Base-by-base conservation (phyloP, 164 flowering plant genomes). In the Vitis amurensis region DNA sequence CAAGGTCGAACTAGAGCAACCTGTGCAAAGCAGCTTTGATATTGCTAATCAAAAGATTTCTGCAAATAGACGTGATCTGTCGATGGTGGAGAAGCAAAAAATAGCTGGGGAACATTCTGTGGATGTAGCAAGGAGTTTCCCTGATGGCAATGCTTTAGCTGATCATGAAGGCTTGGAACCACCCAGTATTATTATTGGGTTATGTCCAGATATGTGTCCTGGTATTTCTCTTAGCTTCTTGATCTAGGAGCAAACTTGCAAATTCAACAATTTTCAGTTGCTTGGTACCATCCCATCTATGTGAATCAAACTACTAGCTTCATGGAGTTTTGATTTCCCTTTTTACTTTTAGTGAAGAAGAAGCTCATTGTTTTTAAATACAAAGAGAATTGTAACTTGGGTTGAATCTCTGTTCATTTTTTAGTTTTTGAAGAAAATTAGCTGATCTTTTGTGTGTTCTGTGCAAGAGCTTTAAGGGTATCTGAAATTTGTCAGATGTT, bases 181-280 rank as follows among this genome's bases (percentile, higher is more conserved):
- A 61, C 73, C 90, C 57, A 71, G 62, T 66, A 66, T 79, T 70
- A 87, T 95, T 66, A 73, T 81, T 72, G 99, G 99, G 59, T 77
- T 85, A 61, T 95, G 99, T 77, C 89, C 87, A 6, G 97, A 95
- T 72, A 95, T 95, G 99, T 95, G 99, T 77, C 99, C 99, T 61
- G 99, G 99, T 95, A 80, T 64, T 69, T 59, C 16, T 66, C 67
- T 76, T 14, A 63, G 27, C 74, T 62, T 47, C 30, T 50, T 11
- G 51, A 64, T 66, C 29, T 57, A 15, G 29, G 7, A 52, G 50
- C 55, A 29, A 17, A 11, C 37, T 61, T 49, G 23, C 14, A 23
- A 9, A n/a, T n/a, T 44, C 58, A 9, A 15, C 8, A 15, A 37
- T 50, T 16, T 4, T 56, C 7, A 12, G 14, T 47, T 49, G 55